Base-by-base conservation (phyloP, 768 basidiomycete genomes). In the Panaeolus papilionaceus region DNA sequence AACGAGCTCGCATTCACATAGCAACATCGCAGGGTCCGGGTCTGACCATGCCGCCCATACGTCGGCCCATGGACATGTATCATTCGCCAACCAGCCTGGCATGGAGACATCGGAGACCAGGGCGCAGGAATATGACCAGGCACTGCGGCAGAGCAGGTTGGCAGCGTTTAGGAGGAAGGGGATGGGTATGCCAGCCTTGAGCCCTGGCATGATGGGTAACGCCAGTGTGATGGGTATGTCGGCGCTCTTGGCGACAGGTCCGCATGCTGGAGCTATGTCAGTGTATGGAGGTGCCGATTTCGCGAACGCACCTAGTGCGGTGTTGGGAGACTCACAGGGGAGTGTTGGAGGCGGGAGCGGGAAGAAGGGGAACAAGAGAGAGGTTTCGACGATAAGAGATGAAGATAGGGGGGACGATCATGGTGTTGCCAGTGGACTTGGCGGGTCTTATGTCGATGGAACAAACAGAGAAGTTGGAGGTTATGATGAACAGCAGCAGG, bases 401-500 rank as follows among this genome's bases (percentile, higher is more conserved):
- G 86, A 86, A 66, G 87, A 88, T 72, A 71, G 84, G 38, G 81
- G 77, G 11, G 74, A 72, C 16, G 87, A 88, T 66, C 89, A 82
- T 0, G 89, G 84, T 5, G 86, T 92, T 69, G 84, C 83, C 23
- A 87, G 89, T 72, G 83, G 84, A 61, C 76, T 94, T 54, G 88
- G 89, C 51, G 90, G 85, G 70, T 92, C 92, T 54, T 94, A 94
- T 75, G 90, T 93, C 26, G 92, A 94, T 78, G 92, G 84, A 5
- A 80, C 81, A 65, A 81, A 83, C 72, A 70, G 75, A 49, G 64
- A 67, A 23, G 67, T 20, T 11, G 78, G 84, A 62, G 82, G 77
- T 61, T 79, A 84, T 61, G 85, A 86, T 28, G 87, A 79, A 23
- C 86, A 85, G 10, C 80, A 85, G 10, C 80, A 88, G 16, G 84